A percentile compares a stretch with the other conserved stretches of the same genome.
These are phyloP conservation scores for Noccaea caerulescens DNA, from an alignment of 345 rosid species.

Conservation along the genomic window DNA sequence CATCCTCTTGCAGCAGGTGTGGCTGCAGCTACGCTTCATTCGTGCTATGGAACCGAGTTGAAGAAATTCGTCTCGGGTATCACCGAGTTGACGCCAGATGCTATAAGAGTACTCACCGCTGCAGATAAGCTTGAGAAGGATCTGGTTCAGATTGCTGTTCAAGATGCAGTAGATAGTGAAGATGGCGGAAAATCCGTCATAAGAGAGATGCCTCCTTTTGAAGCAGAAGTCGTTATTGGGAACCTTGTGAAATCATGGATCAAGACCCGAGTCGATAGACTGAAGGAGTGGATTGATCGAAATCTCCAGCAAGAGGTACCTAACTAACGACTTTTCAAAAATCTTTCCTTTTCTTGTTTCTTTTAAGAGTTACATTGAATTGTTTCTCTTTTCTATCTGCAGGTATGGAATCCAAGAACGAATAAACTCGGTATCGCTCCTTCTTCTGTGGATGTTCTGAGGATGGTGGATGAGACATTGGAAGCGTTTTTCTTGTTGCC, in stretches of 20 bases:
- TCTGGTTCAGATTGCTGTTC: constrained; percentile 97
- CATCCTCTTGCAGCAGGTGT: constrained; percentile 92
- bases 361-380: constrained; percentile 5
- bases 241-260: constrained; percentile 85
- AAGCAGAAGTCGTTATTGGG: constrained; percentile 79
- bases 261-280: constrained; percentile 71
- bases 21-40: constrained; percentile 96
- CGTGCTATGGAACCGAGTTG: constrained; percentile 76
- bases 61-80: constrained; percentile 72
- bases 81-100: constrained; percentile 86
- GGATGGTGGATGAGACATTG: constrained; percentile 83
- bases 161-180: constrained; percentile 92
- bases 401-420: constrained; percentile 85
- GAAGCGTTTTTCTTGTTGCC: constrained; percentile 93
- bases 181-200: constrained; percentile 98
- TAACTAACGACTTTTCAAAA: not conserved
- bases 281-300: constrained; percentile 86
- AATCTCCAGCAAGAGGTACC: constrained; percentile 88
- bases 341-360: not conserved
- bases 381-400: constrained; percentile 25
- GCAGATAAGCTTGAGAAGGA: constrained; percentile 96
- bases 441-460: constrained; percentile 84
- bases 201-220: constrained; percentile 97
- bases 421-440: constrained; percentile 81
- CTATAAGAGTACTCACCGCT: constrained; percentile 84